Evolutionary conservation across 164 flowering plant genomes (phyloP), one percentile per base, ranked within the genome.

Genomic region (Nelumbo lutea): DNA sequence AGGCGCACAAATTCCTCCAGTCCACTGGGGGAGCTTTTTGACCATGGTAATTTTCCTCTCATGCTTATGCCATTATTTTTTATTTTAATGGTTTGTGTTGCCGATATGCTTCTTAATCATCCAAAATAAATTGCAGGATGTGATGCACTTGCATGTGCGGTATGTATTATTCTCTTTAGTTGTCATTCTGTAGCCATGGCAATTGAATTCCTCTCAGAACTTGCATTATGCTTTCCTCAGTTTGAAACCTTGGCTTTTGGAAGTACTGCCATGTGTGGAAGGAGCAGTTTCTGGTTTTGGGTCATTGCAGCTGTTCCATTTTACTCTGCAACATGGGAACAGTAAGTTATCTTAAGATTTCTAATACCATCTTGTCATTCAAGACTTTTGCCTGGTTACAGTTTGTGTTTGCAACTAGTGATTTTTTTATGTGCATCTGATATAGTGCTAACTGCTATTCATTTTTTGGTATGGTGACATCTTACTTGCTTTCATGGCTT

Each of bases 21-120:
- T 82, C 99, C 99, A 66, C 70, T 93, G 71, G 99, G 99, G 43
- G 99, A 96, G 78, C 93, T 96, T 70, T 96, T 96, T 84, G 98
- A 93, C 75, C 98, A 93, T 75, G 96, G 98, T 96, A 71, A 85
- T 76, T 72, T 58, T 41, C 52, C 46, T 61, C 41, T 68, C 43
- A 55, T 64, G 10, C 66, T 61, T 65, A 10, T 52, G 14, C 13
- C 2, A 4, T 42, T 59, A 51, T 44, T 63, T 48, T 2, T 52
- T 58, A 66, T 56, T 13, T 43, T 3, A 38, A 52, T 68, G 44
- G 9, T 15, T 40, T 11, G 10, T 66, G 42, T 59, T 75, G 62
- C 69, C 68, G 68, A 67, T 61, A 27, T 71, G 6, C 41, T 62
- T 72, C 15, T 65, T 39, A 55, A 61, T 53, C 53, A 61, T 62